Base-by-base conservation (phyloP, 805 yeast species). In the Kregervanrija delftensis region DNA sequence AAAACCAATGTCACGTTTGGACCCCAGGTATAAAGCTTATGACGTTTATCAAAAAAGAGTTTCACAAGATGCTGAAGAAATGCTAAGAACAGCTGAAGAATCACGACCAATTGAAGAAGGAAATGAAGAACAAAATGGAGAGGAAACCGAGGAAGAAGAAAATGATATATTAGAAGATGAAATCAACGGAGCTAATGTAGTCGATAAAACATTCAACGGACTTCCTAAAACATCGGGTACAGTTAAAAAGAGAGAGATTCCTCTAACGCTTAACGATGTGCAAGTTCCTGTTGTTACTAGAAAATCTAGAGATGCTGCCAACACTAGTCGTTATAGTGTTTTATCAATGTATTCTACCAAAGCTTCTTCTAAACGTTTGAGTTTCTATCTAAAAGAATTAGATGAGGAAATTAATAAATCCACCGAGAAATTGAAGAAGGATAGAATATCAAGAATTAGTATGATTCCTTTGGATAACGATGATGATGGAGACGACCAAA, bases 261-360 rank as follows among this genome's bases (percentile, higher is more conserved):
- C 79, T 37, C 72, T 72, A 46, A 72, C 67, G 11, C 68, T 83
- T 37, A 76, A 85, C 14, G 84, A 79, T 49, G 81, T 83, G 37
- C 71, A 72, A 45, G 78, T 83, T 41, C 91, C 91, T 16, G 77
- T 76, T 49, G 86, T 83, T 33, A 76, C 89, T 0, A 76, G 89
- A 61, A 76, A 76, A 53, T 81, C 87, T 2, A 73, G 76, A 55
- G 69, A 76, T 45, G 81, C 80, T 57, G 72, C 83, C 33, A 72
- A 72, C 45, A 78, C 78, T 56, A 84, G 80, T 62, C 73, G 93
- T 57, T 66, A 82, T 43, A 80, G 87, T 31, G 84, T 84, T n/a
- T 61, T 84, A 36, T 81, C 89, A 0, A 67, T 82, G 62, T 81
- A 81, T 54, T 83, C 90, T 1, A 78, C 89, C 3, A 79, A 74